Percentiles rank a stretch among this genome's conserved stretches.
Conservation (phyloP, 2,329 filamentous ascomycete genomes). For the Pseudocercospora eumusae region DNA sequence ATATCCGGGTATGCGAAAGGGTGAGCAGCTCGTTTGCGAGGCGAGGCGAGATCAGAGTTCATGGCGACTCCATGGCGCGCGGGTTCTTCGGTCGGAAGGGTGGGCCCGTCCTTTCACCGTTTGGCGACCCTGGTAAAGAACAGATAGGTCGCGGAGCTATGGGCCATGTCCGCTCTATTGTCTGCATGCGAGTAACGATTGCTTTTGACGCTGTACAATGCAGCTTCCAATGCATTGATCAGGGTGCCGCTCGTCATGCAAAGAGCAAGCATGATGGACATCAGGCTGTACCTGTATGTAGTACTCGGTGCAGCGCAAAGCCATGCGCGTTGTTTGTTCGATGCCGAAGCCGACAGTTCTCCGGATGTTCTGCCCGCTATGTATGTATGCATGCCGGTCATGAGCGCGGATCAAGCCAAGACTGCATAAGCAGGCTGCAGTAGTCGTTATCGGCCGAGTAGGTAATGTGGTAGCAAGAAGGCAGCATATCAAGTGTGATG, state of each 20-base stretch:
- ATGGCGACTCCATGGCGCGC: not conserved
- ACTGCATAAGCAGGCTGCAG: not conserved
- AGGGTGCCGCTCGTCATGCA: not conserved
- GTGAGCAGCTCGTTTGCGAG: constrained; percentile 5
- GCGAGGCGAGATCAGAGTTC: constrained; percentile 2
- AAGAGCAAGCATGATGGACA: not conserved
- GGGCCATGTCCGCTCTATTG: not conserved
- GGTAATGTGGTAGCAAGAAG: not conserved
- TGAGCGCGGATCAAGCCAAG: not conserved
- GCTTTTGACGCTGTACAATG: not conserved
- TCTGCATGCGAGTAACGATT: not conserved
- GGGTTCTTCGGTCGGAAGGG: constrained; percentile 1
- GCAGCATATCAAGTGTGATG: not conserved
- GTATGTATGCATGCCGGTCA: not conserved
- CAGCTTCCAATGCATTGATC: not conserved
- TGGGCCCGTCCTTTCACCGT: constrained; percentile 1
- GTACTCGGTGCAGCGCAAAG: not conserved
- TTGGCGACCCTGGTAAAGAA: not conserved
- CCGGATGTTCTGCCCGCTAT: not conserved
- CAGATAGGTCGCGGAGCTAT: constrained; percentile 8
- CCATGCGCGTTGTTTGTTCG: not conserved
- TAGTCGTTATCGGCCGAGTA: not conserved
- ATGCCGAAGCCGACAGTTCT: not conserved
- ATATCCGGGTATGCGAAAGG: not conserved
- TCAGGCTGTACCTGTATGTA: not conserved